Percentiles rank a stretch among this genome's conserved stretches.
Evolutionary conservation across 306 rosid genomes (phyloP).

Genomic region (Fagus crenata): DNA sequence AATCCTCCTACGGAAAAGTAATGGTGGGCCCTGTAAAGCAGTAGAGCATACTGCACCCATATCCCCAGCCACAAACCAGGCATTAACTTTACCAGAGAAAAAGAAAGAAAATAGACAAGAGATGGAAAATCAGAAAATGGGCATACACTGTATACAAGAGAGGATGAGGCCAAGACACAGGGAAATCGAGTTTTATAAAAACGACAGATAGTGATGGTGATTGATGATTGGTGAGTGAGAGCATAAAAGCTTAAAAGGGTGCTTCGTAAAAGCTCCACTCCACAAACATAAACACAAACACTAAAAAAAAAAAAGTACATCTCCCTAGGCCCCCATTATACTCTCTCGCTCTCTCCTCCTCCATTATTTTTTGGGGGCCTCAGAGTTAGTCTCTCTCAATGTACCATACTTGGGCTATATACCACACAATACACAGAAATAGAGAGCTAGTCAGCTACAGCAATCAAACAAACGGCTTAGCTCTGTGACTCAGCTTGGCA

Average conservation of each 20-base stretch:
- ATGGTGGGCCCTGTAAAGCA: no score
- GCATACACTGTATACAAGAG: no score
- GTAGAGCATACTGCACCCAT: no score
- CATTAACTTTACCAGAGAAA: no score
- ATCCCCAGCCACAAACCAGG: no score
- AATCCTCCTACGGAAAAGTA: no score
- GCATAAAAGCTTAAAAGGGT: slow-evolving; percentile 13
- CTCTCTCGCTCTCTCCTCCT: neutral
- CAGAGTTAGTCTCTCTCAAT: neutral
- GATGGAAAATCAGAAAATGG: no score
- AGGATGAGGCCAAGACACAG: neutral
- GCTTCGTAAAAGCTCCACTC: slow-evolving; percentile 11
- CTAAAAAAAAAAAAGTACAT: neutral
- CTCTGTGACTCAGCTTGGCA: slow-evolving; percentile 32
- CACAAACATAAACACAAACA: no score
- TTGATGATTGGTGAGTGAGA: neutral
- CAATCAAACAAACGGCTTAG: neutral
- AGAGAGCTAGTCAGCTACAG: neutral
- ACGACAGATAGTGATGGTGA: slow-evolving; percentile 1
- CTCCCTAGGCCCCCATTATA: no score
- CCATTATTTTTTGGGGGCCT: no score
- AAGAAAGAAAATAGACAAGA: neutral
- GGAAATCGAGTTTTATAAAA: slow-evolving; percentile 5
- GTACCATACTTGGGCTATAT: slow-evolving; percentile 21
- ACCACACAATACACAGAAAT: neutral